Percentiles rank a stretch among this genome's conserved stretches.
Conservation (phyloP, 2,329 filamentous ascomycete species). For the Phaeosphaeria sp. region DNA sequence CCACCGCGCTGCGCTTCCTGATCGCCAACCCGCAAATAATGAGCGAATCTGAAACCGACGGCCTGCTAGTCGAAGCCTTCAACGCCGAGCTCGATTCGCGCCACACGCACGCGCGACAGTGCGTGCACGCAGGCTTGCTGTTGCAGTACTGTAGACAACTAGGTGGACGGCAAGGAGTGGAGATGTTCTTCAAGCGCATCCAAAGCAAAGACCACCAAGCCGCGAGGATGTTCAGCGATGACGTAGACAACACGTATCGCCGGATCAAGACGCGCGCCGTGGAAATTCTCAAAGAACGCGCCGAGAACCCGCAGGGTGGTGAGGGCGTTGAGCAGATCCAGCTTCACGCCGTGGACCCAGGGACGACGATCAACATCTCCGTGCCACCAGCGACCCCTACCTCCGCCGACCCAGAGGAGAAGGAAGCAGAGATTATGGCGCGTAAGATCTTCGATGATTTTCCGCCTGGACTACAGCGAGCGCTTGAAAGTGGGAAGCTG, state of each 20-base stretch:
- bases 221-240: slow-evolving; percentile 87
- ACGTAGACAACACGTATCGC: slow-evolving; percentile 86
- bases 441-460: slow-evolving; percentile 85
- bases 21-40: slow-evolving; percentile 79
- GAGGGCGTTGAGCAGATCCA: slow-evolving; percentile 94
- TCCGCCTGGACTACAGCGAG: slow-evolving; percentile 78
- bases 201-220: slow-evolving; percentile 90
- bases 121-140: slow-evolving; percentile 89
- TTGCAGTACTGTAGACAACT: slow-evolving; percentile 94
- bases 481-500: slow-evolving; percentile 85
- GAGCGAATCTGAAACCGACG: slow-evolving; percentile 86
- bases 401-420: slow-evolving; percentile 59
- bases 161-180: slow-evolving; percentile 86
- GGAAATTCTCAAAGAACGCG: slow-evolving; percentile 72
- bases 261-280: slow-evolving; percentile 78
- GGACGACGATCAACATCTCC: slow-evolving; percentile 87
- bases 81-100: slow-evolving; percentile 81
- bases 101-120: slow-evolving; percentile 80
- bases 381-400: slow-evolving; percentile 69
- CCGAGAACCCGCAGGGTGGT: slow-evolving; percentile 55
- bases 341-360: slow-evolving; percentile 92
- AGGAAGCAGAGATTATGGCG: slow-evolving; percentile 63
- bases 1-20: slow-evolving; percentile 76
- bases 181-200: slow-evolving; percentile 95
- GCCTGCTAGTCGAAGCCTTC: slow-evolving; percentile 88